Conservation (phyloP, 176 grass and related monocot genomes). For the Zoysia japonica region DNA sequence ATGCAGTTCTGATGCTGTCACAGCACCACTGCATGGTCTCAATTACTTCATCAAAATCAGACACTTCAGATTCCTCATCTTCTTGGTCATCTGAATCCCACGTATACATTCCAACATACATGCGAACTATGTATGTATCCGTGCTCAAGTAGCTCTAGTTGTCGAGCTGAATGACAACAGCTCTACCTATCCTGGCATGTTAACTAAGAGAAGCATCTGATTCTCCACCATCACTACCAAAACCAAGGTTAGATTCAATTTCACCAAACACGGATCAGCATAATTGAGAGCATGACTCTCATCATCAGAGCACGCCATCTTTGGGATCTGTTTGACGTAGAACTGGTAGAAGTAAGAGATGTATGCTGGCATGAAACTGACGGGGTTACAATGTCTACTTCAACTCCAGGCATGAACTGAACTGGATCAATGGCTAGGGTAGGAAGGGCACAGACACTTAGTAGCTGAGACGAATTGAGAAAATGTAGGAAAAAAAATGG, state of each 20-base stretch:
- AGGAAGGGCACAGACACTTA: too few species aligned
- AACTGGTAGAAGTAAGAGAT: constrained; percentile 51
- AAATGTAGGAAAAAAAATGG: not conserved
- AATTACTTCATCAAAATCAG: constrained; percentile 56
- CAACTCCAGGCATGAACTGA: not conserved
- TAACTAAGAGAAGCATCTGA: constrained; percentile 74
- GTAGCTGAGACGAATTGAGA: not conserved
- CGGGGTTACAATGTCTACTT: constrained; percentile 35
- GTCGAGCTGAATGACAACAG: constrained; percentile 56
- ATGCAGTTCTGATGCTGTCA: constrained; percentile 38
- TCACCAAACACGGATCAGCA: constrained; percentile 59
- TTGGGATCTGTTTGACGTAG: constrained; percentile 53
- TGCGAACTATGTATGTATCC: constrained; percentile 85
- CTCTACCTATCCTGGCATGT: constrained; percentile 47
- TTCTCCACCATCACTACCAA: constrained; percentile 64
- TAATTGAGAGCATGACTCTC: constrained; percentile 66
- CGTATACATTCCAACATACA: constrained; percentile 65
- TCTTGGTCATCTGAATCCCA: constrained; percentile 79
- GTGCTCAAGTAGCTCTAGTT: constrained; percentile 57
- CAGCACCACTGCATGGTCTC: constrained; percentile 23
- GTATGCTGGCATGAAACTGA: constrained; percentile 17
- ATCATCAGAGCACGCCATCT: constrained; percentile 59
- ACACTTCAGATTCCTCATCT: constrained; percentile 58
- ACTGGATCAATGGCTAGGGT: too few species aligned
- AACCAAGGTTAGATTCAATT: constrained; percentile 71